A percentile compares a stretch with the other conserved stretches of the same genome.
Evolutionary conservation across 106 monocot species (phyloP).

Genomic region (Dioscorea zingiberensis): DNA sequence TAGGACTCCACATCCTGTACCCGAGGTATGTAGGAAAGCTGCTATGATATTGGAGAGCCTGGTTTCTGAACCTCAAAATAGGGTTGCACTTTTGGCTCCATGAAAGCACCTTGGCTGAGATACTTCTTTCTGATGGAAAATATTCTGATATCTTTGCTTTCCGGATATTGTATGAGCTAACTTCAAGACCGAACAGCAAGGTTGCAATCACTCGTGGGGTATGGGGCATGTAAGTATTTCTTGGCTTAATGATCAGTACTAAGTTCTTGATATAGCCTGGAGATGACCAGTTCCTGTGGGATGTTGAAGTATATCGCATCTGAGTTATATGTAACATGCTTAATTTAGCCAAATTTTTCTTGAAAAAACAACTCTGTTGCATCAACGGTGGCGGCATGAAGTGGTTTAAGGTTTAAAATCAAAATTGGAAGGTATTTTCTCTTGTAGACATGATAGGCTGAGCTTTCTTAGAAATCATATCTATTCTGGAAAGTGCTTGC

Average conservation of each 20-base stretch:
- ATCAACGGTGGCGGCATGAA: no score
- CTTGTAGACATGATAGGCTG: no score
- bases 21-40: slow-evolving; percentile 85
- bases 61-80: slow-evolving; percentile 92
- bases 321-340: no score
- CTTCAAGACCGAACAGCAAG: slow-evolving; percentile 65
- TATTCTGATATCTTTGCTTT: slow-evolving; percentile 75
- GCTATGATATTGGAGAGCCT: slow-evolving; percentile 83
- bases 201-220: slow-evolving; percentile 42
- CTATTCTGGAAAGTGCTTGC: no score
- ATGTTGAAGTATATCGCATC: no score
- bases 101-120: slow-evolving; percentile 79
- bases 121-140: slow-evolving; percentile 66
- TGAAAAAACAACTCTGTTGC: no score
- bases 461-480: no score
- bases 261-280: no score
- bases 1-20: slow-evolving; percentile 74
- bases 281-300: no score
- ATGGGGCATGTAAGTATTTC: slow-evolving; percentile 59
- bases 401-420: no score
- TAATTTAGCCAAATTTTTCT: no score
- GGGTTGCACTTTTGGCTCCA: slow-evolving; percentile 61
- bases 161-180: slow-evolving; percentile 85
- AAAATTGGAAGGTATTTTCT: no score
- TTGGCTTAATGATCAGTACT: slow-evolving; percentile 7